A percentile compares a stretch with the other conserved stretches of the same genome.
These are phyloP conservation scores for Trichoderma simmonsii DNA, from an alignment of 2,329 filamentous ascomycete genomes.

Conservation along the genomic window DNA sequence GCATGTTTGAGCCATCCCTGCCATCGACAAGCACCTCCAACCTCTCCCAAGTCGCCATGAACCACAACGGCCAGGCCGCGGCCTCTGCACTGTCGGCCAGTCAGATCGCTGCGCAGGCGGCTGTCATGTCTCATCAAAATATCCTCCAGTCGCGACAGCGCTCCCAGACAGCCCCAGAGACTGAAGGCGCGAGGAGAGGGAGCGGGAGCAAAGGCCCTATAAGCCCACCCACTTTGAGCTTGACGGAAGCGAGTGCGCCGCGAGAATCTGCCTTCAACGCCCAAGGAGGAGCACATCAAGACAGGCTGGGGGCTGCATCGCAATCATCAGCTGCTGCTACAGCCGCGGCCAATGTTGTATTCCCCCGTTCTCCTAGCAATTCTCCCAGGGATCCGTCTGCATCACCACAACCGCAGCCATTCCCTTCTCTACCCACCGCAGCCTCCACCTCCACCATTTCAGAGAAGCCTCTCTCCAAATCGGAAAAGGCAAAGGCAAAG, in stretches of 20 bases:
- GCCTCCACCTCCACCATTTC: slow-evolving; percentile 36
- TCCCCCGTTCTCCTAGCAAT: slow-evolving; percentile 59
- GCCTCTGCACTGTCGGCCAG: slow-evolving; percentile 55
- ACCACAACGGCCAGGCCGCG: slow-evolving; percentile 42
- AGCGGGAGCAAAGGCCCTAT: slow-evolving; percentile 49
- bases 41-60: slow-evolving; percentile 48
- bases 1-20: slow-evolving; percentile 71
- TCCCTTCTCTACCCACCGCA: slow-evolving; percentile 38
- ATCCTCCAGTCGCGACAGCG: slow-evolving; percentile 58
- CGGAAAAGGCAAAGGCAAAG: slow-evolving; percentile 76
- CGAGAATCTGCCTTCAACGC: slow-evolving; percentile 53
- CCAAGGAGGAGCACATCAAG: slow-evolving; percentile 56
- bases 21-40: slow-evolving; percentile 60
- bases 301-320: slow-evolving; percentile 48
- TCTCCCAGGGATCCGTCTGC: slow-evolving; percentile 45
- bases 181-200: slow-evolving; percentile 41
- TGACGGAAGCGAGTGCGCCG: slow-evolving; percentile 63
- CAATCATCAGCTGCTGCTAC: slow-evolving; percentile 67
- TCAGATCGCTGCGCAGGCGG: slow-evolving; percentile 76
- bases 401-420: slow-evolving; percentile 34
- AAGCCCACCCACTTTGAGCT: slow-evolving; percentile 60
- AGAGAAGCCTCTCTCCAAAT: slow-evolving; percentile 55
- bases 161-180: slow-evolving; percentile 66
- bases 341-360: slow-evolving; percentile 65
- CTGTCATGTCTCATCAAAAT: slow-evolving; percentile 63